Evolutionary conservation across 768 basidiomycete species (phyloP), one percentile per base, ranked within the genome.

Genomic region (Trametes meyenii): DNA sequence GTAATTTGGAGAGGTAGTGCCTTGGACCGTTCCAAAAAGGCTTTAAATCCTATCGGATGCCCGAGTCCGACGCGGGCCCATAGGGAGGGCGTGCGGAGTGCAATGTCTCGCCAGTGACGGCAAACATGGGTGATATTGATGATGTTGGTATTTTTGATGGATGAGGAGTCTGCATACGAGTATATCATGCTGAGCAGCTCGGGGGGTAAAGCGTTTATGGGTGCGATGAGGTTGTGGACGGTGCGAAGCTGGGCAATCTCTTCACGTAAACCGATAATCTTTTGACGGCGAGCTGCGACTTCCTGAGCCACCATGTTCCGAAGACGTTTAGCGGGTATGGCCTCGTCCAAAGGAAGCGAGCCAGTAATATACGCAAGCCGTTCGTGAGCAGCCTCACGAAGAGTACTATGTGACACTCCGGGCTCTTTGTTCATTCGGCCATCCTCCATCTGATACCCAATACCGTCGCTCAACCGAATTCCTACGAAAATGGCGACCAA

Each of bases 71-170:
- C 36, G 4, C 11, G 16, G 2, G 46, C 50, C 60, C 60, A 61
- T 10, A 55, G 49, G 1, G 26, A 19, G 8, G 60, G 39, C 12
- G 40, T 7, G 1, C 45, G 4, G 21, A 44, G 21, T 0, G 53
- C 54, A 7, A 55, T 33, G 6, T 35, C 39, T 21, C 60, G 60
- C 60, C 60, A 61, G 21, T 38, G 33, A 16, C 29, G 14, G 40
- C 60, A 61, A 1, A 50, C 49, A 23, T 55, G 45, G 7, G 29
- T 43, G 19, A 46, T 21, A 4, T n/a, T 40, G n/a, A 43, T 6
- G 3, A 61, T 14, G 26, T 61, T 49, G 12, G 5, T 19, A 16
- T 42, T 50, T 11, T 23, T 16, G 0, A 24, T 12, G 26, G 45
- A 26, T 17, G 16, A 12, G 4, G 14, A 2, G 5, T 17, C 11